Base-by-base conservation (phyloP, 1,139 yeast genomes). In the Saccharomyces hybrid region DNA sequence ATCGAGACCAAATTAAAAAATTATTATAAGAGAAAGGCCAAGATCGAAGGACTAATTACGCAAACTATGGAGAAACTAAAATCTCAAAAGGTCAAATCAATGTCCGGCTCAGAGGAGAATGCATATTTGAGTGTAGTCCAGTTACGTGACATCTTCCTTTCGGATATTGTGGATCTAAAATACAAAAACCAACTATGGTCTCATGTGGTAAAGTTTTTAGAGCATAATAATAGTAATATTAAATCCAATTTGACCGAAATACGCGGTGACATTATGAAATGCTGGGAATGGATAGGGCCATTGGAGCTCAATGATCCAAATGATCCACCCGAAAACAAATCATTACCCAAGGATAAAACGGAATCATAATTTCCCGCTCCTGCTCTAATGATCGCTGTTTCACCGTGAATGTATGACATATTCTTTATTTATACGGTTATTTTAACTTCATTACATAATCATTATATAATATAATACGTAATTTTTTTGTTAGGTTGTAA, bases 211-310 rank as follows among this genome's bases (percentile, higher is more conserved):
- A 70, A 71, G 46, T 76, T 73, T 50, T 79, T 93, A 9, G 96
- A 90, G 63, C 71, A 73, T 53, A 86, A 88, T 47, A 68, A 68
- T 56, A 64, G 70, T 14, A 68, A 68, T 54, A 61, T 68, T 13
- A 66, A 64, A 52, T 60, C 69, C 14, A 61, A 57, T 20, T 54
- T 68, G 32, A 71, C 81, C 57, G 96, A 90, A 65, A 76, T 83
- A 47, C 88, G 85, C 62, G 97, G 97, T 4, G 96, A 89, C 61
- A 85, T 89, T 57, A 82, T 86, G 82, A 82, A 84, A 64, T 89
- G 88, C 34, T 89, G 96, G 96, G 89, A 88, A 65, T 90, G 96
- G 96, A 76, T 84, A 31, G 82, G 87, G 13, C 68, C 70, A 2
- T 28, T 55, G 13, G 57, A 57, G 13, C 42, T 4, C 11, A 38